Base-by-base conservation (phyloP, 2,329 filamentous ascomycete genomes). In the Salinomyces thailandicus region DNA sequence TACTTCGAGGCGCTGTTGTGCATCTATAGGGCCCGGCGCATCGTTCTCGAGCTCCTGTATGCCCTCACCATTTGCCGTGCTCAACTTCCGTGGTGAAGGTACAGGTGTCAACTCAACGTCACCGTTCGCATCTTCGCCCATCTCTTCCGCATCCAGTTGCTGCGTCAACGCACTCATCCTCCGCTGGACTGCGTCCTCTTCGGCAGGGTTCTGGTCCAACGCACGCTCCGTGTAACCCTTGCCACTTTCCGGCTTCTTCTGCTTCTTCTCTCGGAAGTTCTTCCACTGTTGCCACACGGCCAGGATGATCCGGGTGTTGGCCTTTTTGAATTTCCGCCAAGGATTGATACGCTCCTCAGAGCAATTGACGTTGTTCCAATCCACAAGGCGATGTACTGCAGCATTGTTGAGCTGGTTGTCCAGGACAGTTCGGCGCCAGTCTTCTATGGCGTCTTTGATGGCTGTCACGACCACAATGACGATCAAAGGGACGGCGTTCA, bases 371-470 rank as follows among this genome's bases (percentile, higher is more conserved):
- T 98, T 98, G 48, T 81, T 73, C 79, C 84, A 96, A 44, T 87
- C 80, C 9, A 85, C 69, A 14, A 98, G 68, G 41, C 89, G 78
- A 61, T 98, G 89, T 7, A 96, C 85, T 0, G 87, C 84, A 2
- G 91, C 91, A 57, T 98, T 96, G 63, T 98, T 98, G 44, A 98
- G 71, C 53, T 94, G 83, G 46, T 80, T 93, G 58, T 98, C 91
- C 29, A 95, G 77, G 28, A 86, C 69, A 0, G 89, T 96, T 62
- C 91, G 74, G 50, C 91, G 75, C 68, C 85, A 96, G 63, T 98
- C 91, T 62, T 98, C 91, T 45, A 96, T 80, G 13, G 79, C 91
- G 58, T 98, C 91, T 62, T 96, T 98, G 60, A 95, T 74, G 18
- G 85, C 79, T 2, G 91, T 98, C 36, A 95, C 75, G 42, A 74